A percentile compares a stretch with the other conserved stretches of the same genome.
Conservation (phyloP, 2,329 filamentous ascomycete genomes). For the Aspergillus fructus region DNA sequence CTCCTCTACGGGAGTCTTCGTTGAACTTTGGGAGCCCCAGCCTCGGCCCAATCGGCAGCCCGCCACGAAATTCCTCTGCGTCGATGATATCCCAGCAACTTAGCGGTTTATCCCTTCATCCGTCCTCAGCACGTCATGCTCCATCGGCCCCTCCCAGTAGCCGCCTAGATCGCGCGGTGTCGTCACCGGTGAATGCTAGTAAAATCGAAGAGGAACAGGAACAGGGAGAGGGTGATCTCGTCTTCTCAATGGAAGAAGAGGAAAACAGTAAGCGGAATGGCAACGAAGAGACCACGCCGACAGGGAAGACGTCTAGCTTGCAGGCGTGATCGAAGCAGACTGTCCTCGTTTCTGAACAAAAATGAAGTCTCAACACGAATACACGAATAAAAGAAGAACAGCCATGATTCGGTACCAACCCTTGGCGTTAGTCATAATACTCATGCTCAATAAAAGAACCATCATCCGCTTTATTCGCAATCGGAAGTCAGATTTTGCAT, state of each 20-base stretch:
- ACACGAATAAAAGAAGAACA: constrained; percentile 18
- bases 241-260: constrained; percentile 54
- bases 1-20: constrained; percentile 63
- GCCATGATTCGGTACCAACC: constrained; percentile 15
- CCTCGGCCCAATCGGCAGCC: constrained; percentile 51
- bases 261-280: constrained; percentile 46
- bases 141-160: constrained; percentile 30
- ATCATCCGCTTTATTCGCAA: constrained; percentile 5
- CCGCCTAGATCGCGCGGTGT: constrained; percentile 46
- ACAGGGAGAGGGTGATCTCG: constrained; percentile 45
- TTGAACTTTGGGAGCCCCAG: constrained; percentile 53
- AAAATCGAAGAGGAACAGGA: constrained; percentile 52
- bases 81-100: constrained; percentile 62
- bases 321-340: constrained; percentile 18
- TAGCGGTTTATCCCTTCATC: constrained; percentile 45
- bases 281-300: constrained; percentile 25
- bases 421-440: constrained; percentile 11
- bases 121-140: constrained; percentile 39
- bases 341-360: constrained; percentile 1
- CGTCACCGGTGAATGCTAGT: constrained; percentile 46
- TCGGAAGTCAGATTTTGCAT: constrained; percentile 21
- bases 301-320: constrained; percentile 18
- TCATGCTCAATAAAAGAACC: constrained; percentile 12
- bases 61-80: constrained; percentile 58
- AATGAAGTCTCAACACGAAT: constrained; percentile 16